Conservation (phyloP, 495 filamentous ascomycete genomes). For the Chaetomium tenue region DNA sequence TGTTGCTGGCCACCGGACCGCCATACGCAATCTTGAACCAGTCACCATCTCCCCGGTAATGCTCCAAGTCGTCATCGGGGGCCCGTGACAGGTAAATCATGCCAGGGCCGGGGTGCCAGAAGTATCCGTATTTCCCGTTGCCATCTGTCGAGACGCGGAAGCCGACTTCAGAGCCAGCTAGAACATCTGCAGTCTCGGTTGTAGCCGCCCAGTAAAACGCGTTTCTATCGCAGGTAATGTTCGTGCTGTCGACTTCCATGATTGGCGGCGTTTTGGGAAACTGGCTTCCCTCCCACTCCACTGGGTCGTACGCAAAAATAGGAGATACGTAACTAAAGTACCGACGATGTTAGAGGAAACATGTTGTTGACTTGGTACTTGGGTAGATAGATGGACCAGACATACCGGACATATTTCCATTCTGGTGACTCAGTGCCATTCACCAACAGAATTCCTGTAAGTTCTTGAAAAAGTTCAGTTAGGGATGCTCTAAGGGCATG, state of each 20-base stretch:
- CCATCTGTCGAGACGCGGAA: constrained; percentile 24
- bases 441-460: background rate
- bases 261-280: constrained; percentile 3
- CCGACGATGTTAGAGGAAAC: background rate
- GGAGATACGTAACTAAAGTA: background rate
- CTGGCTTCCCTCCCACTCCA: background rate
- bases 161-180: constrained; percentile 26
- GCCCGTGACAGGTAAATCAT: constrained; percentile 29
- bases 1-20: constrained; percentile 4
- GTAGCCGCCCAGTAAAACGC: constrained; percentile 19
- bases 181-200: constrained; percentile 25
- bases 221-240: constrained; percentile 25
- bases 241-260: constrained; percentile 4
- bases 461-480: background rate
- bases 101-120: constrained; percentile 26
- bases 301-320: too few relatives aligned
- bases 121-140: constrained; percentile 11
- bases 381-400: too few relatives aligned
- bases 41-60: constrained; percentile 31
- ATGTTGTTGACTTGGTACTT: too few relatives aligned
- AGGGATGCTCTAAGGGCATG: too few relatives aligned
- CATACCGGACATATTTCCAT: constrained; percentile 14
- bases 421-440: constrained; percentile 11
- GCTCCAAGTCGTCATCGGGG: constrained; percentile 22
- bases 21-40: constrained; percentile 36